These are phyloP conservation scores for Wilcoxina mikolae DNA, from an alignment of 495 filamentous ascomycete species.

Conservation along the genomic window DNA sequence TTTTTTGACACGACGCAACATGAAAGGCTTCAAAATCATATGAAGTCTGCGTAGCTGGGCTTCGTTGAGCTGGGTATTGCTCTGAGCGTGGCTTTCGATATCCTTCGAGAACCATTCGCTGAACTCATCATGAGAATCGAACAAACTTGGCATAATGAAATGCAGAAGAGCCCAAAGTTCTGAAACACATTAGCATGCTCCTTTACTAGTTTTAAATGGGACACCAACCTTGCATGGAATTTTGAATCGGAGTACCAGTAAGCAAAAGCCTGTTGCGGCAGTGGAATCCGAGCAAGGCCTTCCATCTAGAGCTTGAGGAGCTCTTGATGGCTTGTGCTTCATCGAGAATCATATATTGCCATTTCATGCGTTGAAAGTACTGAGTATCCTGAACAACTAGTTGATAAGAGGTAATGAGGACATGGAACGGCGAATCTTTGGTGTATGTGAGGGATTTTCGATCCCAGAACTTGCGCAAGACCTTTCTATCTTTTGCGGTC, in stretches of 20 bases:
- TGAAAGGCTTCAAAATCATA: slow-evolving; percentile 98
- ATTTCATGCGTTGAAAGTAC: slow-evolving; percentile 96
- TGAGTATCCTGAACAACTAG: slow-evolving; percentile 87
- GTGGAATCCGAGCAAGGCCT: slow-evolving; percentile 80
- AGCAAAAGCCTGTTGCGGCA: slow-evolving; percentile 90
- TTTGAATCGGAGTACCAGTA: slow-evolving; percentile 96
- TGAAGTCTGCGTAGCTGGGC: slow-evolving; percentile 91
- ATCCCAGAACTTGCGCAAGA: slow-evolving; percentile 97
- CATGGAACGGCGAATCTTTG: slow-evolving; percentile 84
- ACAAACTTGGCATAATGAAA: slow-evolving; percentile 98
- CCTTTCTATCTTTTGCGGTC: slow-evolving; percentile 82
- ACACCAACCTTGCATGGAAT: slow-evolving; percentile 71
- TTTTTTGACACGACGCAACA: slow-evolving; percentile 98
- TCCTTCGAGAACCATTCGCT: slow-evolving; percentile 99
- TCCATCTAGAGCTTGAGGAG: slow-evolving; percentile 91
- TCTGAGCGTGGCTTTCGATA: slow-evolving; percentile 95
- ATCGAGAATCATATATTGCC: slow-evolving; percentile 99
- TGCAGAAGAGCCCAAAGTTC: slow-evolving; percentile 94
- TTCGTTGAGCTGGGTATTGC: slow-evolving; percentile 96
- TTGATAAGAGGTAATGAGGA: slow-evolving; percentile 93
- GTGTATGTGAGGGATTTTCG: slow-evolving; percentile 91
- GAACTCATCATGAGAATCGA: slow-evolving; percentile 98
- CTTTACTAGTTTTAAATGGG: background rate
- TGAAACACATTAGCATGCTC: background rate
- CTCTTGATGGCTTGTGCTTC: slow-evolving; percentile 99